phyloP scores from a whole-genome alignment of 805 yeast genomes.

The Cyberlindnera amylophila region DNA sequence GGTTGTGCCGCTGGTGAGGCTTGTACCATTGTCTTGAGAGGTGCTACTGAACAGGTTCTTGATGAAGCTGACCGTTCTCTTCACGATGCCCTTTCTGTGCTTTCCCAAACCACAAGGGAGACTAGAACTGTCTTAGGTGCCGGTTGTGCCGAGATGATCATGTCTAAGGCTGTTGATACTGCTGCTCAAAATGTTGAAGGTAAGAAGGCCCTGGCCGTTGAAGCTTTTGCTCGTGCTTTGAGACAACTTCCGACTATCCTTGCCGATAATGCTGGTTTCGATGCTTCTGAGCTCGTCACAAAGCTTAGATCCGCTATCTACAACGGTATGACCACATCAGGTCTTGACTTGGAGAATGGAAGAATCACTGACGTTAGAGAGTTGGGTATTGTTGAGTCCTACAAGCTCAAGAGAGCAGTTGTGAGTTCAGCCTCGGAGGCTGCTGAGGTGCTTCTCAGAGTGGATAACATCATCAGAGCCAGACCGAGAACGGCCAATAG shows the following conservation, averaged over 20 bases:
- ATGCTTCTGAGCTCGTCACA: constrained; percentile 87
- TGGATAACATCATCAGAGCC: constrained; percentile 94
- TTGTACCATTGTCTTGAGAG: constrained; percentile 91
- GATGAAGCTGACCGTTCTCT: constrained; percentile 97
- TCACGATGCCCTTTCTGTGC: constrained; percentile 93
- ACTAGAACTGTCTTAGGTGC: constrained; percentile 85
- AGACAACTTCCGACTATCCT: constrained; percentile 93
- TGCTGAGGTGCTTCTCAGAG: constrained; percentile 91
- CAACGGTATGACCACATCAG: constrained; percentile 88
- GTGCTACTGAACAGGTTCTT: constrained; percentile 94
- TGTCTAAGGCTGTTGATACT: constrained; percentile 97
- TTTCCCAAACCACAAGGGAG: constrained; percentile 90
- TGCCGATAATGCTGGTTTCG: constrained; percentile 97
- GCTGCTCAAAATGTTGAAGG: constrained; percentile 94
- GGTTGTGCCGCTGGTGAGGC: constrained; percentile 96
- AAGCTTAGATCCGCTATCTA: constrained; percentile 81
- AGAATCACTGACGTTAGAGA: constrained; percentile 91
- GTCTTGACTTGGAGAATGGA: constrained; percentile 84
- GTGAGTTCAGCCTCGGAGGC: constrained; percentile 97
- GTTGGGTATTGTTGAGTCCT: constrained; percentile 88
- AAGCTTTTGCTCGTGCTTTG: constrained; percentile 89
- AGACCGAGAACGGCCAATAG: constrained; percentile 96
- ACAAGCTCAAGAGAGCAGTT: constrained; percentile 87
- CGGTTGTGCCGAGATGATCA: constrained; percentile 86
- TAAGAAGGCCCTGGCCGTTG: constrained; percentile 90